Evolutionary conservation across 2,329 filamentous ascomycete species (phyloP).

Genomic region (Penicillium sp.): DNA sequence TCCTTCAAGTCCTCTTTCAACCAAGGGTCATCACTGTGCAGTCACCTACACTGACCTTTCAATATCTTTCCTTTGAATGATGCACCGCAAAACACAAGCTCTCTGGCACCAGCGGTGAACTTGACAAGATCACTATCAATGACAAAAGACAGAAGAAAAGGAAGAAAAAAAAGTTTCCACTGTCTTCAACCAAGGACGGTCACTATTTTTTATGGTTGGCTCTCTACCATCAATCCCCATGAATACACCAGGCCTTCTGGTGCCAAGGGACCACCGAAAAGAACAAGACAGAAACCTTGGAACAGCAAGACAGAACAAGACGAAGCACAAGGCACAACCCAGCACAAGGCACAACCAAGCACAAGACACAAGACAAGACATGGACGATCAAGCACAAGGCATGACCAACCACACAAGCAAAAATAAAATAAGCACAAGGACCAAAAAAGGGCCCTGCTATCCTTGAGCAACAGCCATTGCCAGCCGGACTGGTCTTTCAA

Average conservation of each 20-base stretch:
- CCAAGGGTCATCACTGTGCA: background rate
- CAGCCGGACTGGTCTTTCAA: background rate
- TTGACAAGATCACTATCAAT: background rate
- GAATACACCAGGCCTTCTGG: background rate
- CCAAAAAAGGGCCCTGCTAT: background rate
- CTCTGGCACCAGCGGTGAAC: background rate
- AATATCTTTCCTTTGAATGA: background rate
- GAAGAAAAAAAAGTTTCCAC: background rate
- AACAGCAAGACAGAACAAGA: background rate
- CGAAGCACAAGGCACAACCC: background rate
- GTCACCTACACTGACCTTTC: background rate
- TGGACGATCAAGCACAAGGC: background rate
- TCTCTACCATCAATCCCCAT: background rate
- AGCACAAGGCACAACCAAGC: background rate
- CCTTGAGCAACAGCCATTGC: background rate
- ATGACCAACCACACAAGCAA: background rate
- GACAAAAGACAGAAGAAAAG: background rate
- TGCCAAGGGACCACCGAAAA: background rate
- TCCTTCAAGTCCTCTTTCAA: background rate
- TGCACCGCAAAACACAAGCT: background rate
- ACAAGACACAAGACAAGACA: background rate
- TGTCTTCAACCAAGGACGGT: background rate
- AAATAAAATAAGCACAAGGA: background rate
- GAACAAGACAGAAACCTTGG: background rate
- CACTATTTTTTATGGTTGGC: too few species aligned